Evolutionary conservation across 768 basidiomycete genomes (phyloP), one percentile per base, ranked within the genome.

Genomic region (Serendipita sp.): DNA sequence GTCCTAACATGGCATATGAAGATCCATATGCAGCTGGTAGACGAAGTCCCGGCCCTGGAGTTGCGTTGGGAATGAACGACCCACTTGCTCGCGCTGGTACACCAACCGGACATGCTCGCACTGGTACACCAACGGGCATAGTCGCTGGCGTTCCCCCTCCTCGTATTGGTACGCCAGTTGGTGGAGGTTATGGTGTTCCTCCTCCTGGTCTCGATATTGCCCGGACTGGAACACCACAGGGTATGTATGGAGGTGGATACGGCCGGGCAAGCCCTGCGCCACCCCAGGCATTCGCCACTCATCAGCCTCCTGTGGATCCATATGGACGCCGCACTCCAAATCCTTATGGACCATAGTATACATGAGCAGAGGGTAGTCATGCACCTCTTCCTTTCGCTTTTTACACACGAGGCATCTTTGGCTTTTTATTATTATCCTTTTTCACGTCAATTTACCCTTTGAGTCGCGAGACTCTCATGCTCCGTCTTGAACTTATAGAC

Each of bases 31-130:
- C 56, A 28, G 73, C 71, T 13, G 78, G 76, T 35, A 73, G 73
- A 32, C 72, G 71, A 64, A 79, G 79, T 16, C 83, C 83, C 10
- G 77, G 76, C 2, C 81, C 81, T 1, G 75, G 78, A 63, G 68
- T 72, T 3, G 81, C 75, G 34, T 82, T 80, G 48, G 78, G 76
- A 18, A 64, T 32, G 24, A 35, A 4, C 28, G 56, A 38, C 35
- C 56, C 56, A 24, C 5, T 8, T 1, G 34, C 32, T 8, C 56
- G 56, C 10, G 37, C 16, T 32, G 56, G 56, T 10, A 60, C 56
- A 54, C 53, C 53, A 32, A 32, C 32, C 13, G 53, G 53, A 11
- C 24, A 24, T 2, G 24, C 24, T 24, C 24, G 24, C 24, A 24
- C 24, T 24, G 45, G 15, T 46, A 18, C 15, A 18, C 48, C 48